Evolutionary conservation across 2,329 filamentous ascomycete species (phyloP).

Genomic region (Mariannaea sp.): DNA sequence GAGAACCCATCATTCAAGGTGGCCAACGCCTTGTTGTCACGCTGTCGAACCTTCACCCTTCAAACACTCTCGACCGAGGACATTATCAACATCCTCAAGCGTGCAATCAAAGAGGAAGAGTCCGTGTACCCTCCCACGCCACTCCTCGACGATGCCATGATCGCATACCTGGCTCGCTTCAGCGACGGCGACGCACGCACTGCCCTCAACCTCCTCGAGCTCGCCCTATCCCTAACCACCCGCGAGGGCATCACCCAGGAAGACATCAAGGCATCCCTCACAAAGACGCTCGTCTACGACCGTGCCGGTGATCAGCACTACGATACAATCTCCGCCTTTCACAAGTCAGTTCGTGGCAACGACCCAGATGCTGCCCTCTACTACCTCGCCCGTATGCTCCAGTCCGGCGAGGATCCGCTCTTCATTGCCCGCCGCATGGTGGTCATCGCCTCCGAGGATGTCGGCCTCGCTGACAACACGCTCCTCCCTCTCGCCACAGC

Average conservation of each 20-base stretch:
- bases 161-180: conserved; percentile 82
- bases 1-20: conserved; percentile 97
- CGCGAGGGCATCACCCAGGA: conserved; percentile 70
- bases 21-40: conserved; percentile 81
- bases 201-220: conserved; percentile 87
- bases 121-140: conserved; percentile 48
- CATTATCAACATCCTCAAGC: conserved; percentile 72
- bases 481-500: conserved; percentile 85
- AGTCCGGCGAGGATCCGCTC: conserved; percentile 90
- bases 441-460: conserved; percentile 92
- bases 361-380: conserved; percentile 89
- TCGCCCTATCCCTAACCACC: conserved; percentile 73
- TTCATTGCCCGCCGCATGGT: conserved; percentile 93
- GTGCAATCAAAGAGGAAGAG: conserved; percentile 72
- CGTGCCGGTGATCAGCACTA: conserved; percentile 96
- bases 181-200: conserved; percentile 92
- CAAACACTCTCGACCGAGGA: conserved; percentile 74
- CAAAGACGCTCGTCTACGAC: conserved; percentile 93
- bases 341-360: conserved; percentile 90
- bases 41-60: conserved; percentile 90
- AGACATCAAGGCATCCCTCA: conserved; percentile 80
- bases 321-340: conserved; percentile 95
- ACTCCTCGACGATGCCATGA: conserved; percentile 76
- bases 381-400: conserved; percentile 94
- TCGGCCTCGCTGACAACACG: conserved; percentile 85